Evolutionary conservation across 139 green algal genomes (phyloP), one percentile per base, ranked within the genome.

Genomic region (Coelastrella sp.): DNA sequence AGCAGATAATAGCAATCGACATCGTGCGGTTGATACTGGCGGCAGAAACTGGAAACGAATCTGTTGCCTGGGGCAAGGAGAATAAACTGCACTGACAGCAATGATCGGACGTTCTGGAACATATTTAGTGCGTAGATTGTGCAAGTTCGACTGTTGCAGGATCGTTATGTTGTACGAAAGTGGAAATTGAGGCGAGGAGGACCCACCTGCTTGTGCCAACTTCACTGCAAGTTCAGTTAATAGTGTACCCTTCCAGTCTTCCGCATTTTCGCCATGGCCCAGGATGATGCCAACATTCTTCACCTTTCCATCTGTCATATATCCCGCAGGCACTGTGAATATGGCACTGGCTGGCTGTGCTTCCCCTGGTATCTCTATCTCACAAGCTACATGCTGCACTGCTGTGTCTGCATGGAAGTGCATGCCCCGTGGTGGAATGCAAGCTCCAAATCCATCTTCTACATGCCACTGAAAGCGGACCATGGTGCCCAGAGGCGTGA

Each of bases 401-500:
- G 85, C 89, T n/a, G 85, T 82, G 22, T 93, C 91, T 35, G 93
- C 90, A 7, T 93, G 63, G 6, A 70, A 75, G 19, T 82, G 74
- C 10, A 96, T 66, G 15, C 87, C 93, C 20, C 82, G 88, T 1
- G 92, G 93, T 17, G 90, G 91, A 12, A 95, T 90, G 15, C 88
- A 93, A 0, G 94, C 93, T 19, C 91, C 92, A 1, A 93, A 83
- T 1, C 93, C 92, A 80, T 95, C 90, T 78, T 97, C 95, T 7
- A 95, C 93, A 25, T 95, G 93, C 95, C 95, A 96, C 8, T 94
- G 92, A 59, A 97, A 96, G 8, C 95, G 87, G 0, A 95, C 92
- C 95, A 97, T 96, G 66, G 22, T 19, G n/a, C 19, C 22, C 22
- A 27, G 24, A 7, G 19, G 68, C 17, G 17, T 24, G 78, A 22